These are phyloP conservation scores for Magnusiomyces fungicola DNA, from an alignment of 1,139 yeast species.

Conservation along the genomic window DNA sequence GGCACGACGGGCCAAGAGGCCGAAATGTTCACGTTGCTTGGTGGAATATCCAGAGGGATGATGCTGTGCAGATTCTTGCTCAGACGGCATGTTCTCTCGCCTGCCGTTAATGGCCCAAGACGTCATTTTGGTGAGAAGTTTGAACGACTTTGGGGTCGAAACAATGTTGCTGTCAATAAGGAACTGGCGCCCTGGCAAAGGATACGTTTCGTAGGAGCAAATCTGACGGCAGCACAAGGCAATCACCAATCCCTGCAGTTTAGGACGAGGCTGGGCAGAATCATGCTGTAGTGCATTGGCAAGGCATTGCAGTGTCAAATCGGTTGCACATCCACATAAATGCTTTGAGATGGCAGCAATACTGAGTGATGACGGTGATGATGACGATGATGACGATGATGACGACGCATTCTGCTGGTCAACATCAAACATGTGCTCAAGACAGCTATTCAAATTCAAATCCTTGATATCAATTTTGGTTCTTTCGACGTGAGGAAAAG, in stretches of 20 bases:
- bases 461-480: conserved; percentile 76
- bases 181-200: conserved; percentile 35
- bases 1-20: conserved; percentile 59
- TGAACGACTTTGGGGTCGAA: conserved; percentile 37
- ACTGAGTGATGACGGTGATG: too few species aligned
- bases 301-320: conserved; percentile 65
- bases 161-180: conserved; percentile 26
- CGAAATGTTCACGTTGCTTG: conserved; percentile 48
- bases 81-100: conserved; percentile 33
- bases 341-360: conserved; percentile 74
- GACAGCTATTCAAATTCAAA: conserved; percentile 44
- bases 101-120: conserved; percentile 86
- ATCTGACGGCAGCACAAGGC: conserved; percentile 96
- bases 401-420: not conserved
- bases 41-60: conserved; percentile 41
- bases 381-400: too few species aligned
- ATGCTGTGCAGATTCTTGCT: conserved; percentile 13
- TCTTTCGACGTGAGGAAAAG: conserved; percentile 41
- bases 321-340: conserved; percentile 91
- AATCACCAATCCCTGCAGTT: conserved; percentile 53
- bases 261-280: not conserved
- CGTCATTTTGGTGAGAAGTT: conserved; percentile 52
- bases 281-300: conserved; percentile 35
- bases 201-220: conserved; percentile 57
- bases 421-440: conserved; percentile 20